phyloP scores from a whole-genome alignment of 2,329 filamentous ascomycete species.

The Ceratocystis cubensis region DNA sequence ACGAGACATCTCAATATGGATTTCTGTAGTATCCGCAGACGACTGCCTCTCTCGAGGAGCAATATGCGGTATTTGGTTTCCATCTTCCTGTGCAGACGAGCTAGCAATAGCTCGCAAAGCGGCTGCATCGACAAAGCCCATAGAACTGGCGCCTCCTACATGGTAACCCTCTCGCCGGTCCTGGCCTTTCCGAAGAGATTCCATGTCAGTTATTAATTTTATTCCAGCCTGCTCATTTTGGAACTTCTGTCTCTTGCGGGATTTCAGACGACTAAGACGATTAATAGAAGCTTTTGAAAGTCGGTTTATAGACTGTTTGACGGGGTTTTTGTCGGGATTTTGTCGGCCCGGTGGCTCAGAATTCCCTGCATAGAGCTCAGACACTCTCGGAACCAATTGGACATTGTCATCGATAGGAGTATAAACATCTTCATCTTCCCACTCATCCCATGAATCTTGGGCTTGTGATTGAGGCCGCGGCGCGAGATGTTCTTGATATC shows the following conservation, averaged over 20 bases:
- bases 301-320: slow-evolving; percentile 6
- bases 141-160: slow-evolving; percentile 25
- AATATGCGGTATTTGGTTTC: slow-evolving; percentile 36
- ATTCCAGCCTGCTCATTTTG: slow-evolving; percentile 52
- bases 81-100: slow-evolving; percentile 35
- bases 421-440: slow-evolving; percentile 34
- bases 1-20: slow-evolving; percentile 50
- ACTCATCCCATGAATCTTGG: slow-evolving; percentile 38
- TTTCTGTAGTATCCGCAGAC: slow-evolving; percentile 55
- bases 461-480: not conserved
- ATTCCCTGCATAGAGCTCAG: not conserved
- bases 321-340: not conserved
- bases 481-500: not conserved
- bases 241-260: slow-evolving; percentile 47
- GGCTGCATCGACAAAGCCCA: slow-evolving; percentile 46
- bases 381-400: slow-evolving; percentile 24
- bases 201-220: slow-evolving; percentile 57
- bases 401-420: slow-evolving; percentile 29
- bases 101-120: slow-evolving; percentile 49
- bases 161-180: slow-evolving; percentile 7
- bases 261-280: slow-evolving; percentile 40
- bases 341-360: not conserved
- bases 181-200: slow-evolving; percentile 32
- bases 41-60: slow-evolving; percentile 34
- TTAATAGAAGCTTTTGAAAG: slow-evolving; percentile 30